Evolutionary conservation across 257 asterid genomes (phyloP), one percentile per base, ranked within the genome.

Genomic region (Thymus quinquecostatus): DNA sequence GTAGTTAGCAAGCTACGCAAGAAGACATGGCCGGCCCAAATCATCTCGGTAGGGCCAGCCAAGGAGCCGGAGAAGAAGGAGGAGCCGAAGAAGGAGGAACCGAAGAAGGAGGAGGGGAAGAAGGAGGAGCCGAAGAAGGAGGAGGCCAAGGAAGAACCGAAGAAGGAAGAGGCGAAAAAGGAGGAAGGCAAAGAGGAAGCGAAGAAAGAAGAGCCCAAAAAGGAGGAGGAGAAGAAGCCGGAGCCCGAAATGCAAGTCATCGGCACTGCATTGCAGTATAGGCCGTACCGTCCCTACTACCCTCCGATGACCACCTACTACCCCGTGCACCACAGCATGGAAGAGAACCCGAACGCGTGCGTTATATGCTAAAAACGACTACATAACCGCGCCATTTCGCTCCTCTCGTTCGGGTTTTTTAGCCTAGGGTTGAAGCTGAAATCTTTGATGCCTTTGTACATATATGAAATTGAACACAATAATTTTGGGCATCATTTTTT

Each of bases 341-440:
- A 93, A 55, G 98, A 91, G 81, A 85, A 93, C 70, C 96, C 97
- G 1, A 89, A 87, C 51, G 88, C 91, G 8, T 91, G 97, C 38
- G 82, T 77, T 30, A 93, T 93, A 55, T 74, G 75, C 83, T 92
- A 65, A 84, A 45, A 0, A 9, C 32, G 0, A 38, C 41, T 38
- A 38, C 7, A 38, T 38, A 38, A 41, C 32, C 51, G 3, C 49
- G 21, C 33, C 11, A 21, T 27, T 53, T 50, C 43, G 48, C 29
- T 9, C 38, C 11, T 51, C 55, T 68, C 40, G 49, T 32, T 66
- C 66, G 66, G 65, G 58, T 2, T 30, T 53, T 64, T 56, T 78
- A 44, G 60, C 70, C 29, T 53, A 55, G 48, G 64, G n/a, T 43
- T 43, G 65, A 53, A 75, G 77, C 56, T 49, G 56, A 81, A 50